Percentiles rank a stretch among this genome's conserved stretches.
phyloP scores from a whole-genome alignment of 2,329 filamentous ascomycete genomes.

The Graphium sp. region DNA sequence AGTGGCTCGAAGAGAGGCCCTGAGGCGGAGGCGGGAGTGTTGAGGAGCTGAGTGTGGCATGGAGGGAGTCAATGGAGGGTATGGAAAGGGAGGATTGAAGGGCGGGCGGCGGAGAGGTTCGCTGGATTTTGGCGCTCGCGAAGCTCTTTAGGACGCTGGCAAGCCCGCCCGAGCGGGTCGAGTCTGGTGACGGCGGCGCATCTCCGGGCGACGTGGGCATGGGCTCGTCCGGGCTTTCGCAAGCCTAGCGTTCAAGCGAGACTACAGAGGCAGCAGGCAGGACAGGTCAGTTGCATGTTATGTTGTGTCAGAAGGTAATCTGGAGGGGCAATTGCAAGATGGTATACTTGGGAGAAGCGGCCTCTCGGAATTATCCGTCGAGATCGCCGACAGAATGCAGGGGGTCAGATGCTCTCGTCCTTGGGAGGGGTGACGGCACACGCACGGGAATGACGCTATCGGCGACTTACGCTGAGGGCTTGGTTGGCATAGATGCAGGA shows the following conservation, averaged over 20 bases:
- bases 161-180: slow-evolving; percentile 36
- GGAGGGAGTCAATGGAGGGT: slow-evolving; percentile 10
- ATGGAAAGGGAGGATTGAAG: slow-evolving; percentile 7
- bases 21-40: slow-evolving; percentile 19
- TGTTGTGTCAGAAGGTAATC: background rate
- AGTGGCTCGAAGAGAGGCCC: slow-evolving; percentile 32
- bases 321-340: background rate
- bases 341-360: background rate
- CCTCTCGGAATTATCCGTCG: background rate
- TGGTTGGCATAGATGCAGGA: background rate
- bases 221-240: slow-evolving; percentile 21
- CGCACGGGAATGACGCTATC: background rate
- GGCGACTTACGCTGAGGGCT: background rate
- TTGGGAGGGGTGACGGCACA: background rate
- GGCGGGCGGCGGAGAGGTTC: slow-evolving; percentile 26
- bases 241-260: slow-evolving; percentile 7
- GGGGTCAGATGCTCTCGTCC: background rate
- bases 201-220: slow-evolving; percentile 47
- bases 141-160: slow-evolving; percentile 48
- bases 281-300: slow-evolving; percentile 1
- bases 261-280: background rate
- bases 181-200: slow-evolving; percentile 35
- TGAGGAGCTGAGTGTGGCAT: slow-evolving; percentile 10
- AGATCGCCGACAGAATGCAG: background rate
- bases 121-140: slow-evolving; percentile 28